phyloP scores from a whole-genome alignment of 176 grass and related monocot genomes.

The Guadua angustifolia region DNA sequence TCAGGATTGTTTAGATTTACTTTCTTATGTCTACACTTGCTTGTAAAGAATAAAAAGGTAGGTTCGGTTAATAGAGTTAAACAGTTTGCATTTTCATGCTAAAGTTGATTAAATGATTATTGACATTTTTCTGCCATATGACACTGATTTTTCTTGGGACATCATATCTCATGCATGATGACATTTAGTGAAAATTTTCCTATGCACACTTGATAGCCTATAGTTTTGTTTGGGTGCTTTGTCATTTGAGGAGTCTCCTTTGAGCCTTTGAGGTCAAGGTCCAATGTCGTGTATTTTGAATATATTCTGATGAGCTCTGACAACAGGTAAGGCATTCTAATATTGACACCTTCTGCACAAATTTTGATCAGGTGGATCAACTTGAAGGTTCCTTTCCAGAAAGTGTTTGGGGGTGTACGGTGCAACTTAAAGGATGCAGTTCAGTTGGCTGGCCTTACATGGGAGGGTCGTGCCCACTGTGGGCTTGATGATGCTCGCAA shows the following conservation, averaged over 20 bases:
- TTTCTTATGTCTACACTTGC: not conserved
- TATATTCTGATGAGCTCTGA: slow-evolving; percentile 1
- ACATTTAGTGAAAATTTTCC: not conserved
- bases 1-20: not conserved
- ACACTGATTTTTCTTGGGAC: not conserved
- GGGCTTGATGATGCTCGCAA: slow-evolving; percentile 94
- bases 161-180: not conserved
- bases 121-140: not conserved
- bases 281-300: not conserved
- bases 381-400: slow-evolving; percentile 68
- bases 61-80: not conserved
- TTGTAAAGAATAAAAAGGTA: not conserved
- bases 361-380: slow-evolving; percentile 82
- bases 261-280: not conserved
- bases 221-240: slow-evolving; percentile 1
- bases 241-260: not conserved
- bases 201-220: slow-evolving; percentile 5
- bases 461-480: slow-evolving; percentile 96
- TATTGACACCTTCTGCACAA: not conserved
- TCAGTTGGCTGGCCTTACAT: slow-evolving; percentile 77
- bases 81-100: not conserved
- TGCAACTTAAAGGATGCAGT: slow-evolving; percentile 94
- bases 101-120: slow-evolving; percentile 2
- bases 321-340: slow-evolving; percentile 17
- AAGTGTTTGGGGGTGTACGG: slow-evolving; percentile 60